A percentile compares a stretch with the other conserved stretches of the same genome.
phyloP scores from a whole-genome alignment of 768 basidiomycete species.

The Pleurotus citrinopileatus region DNA sequence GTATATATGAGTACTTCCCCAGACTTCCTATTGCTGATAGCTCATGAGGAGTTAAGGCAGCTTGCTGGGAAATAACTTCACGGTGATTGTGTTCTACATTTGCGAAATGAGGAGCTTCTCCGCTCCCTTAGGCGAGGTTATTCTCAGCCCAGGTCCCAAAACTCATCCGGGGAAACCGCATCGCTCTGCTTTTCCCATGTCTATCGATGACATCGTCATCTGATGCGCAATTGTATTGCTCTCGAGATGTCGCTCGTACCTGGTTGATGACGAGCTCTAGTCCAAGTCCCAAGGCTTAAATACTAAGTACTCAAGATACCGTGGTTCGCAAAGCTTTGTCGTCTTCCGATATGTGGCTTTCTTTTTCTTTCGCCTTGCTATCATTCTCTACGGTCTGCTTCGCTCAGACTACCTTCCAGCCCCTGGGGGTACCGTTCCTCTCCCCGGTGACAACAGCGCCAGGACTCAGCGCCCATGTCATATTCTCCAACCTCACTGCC shows the following conservation, averaged over 20 bases:
- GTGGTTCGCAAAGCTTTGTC: neutral
- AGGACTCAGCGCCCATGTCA: constrained; percentile 31
- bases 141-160: no score
- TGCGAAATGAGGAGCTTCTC: no score
- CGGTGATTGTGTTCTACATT: no score
- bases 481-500: constrained; percentile 38
- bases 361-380: neutral
- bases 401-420: constrained; percentile 24
- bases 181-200: constrained; percentile 1
- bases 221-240: neutral
- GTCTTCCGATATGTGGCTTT: neutral
- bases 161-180: no score
- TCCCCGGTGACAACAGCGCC: constrained; percentile 32
- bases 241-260: neutral
- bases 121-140: no score
- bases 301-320: neutral
- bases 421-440: constrained; percentile 27
- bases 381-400: neutral
- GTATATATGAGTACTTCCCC: no score
- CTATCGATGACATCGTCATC: neutral
- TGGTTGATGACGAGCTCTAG: neutral
- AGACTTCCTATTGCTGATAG: no score
- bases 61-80: no score
- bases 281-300: neutral
- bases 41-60: no score